Base-by-base conservation (phyloP, 768 basidiomycete species). In the Dacryopinax primogenitus region DNA sequence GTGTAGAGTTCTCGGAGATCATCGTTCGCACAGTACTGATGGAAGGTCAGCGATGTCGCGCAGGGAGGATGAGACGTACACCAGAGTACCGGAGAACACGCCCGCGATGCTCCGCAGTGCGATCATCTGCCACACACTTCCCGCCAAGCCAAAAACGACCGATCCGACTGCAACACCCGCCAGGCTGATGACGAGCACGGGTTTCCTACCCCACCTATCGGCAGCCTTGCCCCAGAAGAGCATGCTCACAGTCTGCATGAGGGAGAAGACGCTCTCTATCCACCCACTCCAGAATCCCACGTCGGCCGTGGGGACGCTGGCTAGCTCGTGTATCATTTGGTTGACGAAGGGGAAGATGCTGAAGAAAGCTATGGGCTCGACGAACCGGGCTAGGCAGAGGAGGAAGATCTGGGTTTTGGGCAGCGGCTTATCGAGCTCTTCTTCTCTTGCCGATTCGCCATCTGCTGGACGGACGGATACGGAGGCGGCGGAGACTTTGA, bases 351-450 rank as follows among this genome's bases (percentile, higher is more conserved):
- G 68, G 62, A 69, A 69, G n/a, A 69, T 67, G 44, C 44, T 47
- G 66, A 69, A 66, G 62, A 69, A 69, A 2, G 64, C 63, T 35
- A 69, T 39, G 39, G 39, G 37, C 35, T 69, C 68, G 28, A 63
- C 36, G 26, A 65, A 30, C 34, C 68, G 37, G 18, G 64, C 63
- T 23, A 63, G 45, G 58, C 64, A 65, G 33, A 69, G 68, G 33
- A 69, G 62, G 37, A 45, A 33, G 32, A 69, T 39, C 64, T 69
- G 68, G n/a, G n/a, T n/a, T n/a, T n/a, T n/a, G n/a, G n/a, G n/a
- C n/a, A n/a, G n/a, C n/a, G n/a, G n/a, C n/a, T n/a, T n/a, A n/a
- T n/a, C n/a, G n/a, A n/a, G n/a, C n/a, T n/a, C n/a, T n/a, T n/a
- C n/a, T n/a, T n/a, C n/a, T n/a, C n/a, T n/a, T n/a, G n/a, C n/a